A percentile compares a stretch with the other conserved stretches of the same genome.
Conservation (phyloP, 306 rosid species). For the Gynostemma pentaphyllum region DNA sequence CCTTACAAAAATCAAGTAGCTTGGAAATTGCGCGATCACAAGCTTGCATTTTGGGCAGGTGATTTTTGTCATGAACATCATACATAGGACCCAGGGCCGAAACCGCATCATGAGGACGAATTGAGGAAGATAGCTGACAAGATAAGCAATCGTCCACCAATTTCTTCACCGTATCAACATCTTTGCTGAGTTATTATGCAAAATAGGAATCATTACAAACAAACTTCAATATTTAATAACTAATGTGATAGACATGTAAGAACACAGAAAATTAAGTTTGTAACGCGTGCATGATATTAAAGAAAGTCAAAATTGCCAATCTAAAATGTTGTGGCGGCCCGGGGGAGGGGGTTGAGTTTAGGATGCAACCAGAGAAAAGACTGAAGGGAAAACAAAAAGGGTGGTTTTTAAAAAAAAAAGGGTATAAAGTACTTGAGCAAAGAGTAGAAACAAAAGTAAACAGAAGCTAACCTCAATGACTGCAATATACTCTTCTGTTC, state of each 20-base stretch:
- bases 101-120: constrained; percentile 98
- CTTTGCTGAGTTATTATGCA: constrained; percentile 66
- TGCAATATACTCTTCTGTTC: constrained; percentile 93
- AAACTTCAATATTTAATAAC: background rate
- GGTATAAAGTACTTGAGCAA: background rate
- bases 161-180: constrained; percentile 82
- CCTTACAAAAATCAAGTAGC: constrained; percentile 65
- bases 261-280: background rate
- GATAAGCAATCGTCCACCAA: constrained; percentile 90
- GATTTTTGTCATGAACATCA: constrained; percentile 81
- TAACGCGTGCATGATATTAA: background rate
- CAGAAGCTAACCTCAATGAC: constrained; percentile 72
- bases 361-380: background rate
- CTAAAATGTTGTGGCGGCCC: no score
- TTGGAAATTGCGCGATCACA: constrained; percentile 65
- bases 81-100: constrained; percentile 99
- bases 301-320: background rate
- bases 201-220: background rate
- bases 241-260: background rate
- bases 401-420: no score
- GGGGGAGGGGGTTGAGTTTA: background rate
- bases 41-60: constrained; percentile 78
- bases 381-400: background rate
- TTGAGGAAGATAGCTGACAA: constrained; percentile 71
- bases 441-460: constrained; percentile 1